Evolutionary conservation across 305 asterid species (phyloP).

Genomic region (Rubia peregrina): DNA sequence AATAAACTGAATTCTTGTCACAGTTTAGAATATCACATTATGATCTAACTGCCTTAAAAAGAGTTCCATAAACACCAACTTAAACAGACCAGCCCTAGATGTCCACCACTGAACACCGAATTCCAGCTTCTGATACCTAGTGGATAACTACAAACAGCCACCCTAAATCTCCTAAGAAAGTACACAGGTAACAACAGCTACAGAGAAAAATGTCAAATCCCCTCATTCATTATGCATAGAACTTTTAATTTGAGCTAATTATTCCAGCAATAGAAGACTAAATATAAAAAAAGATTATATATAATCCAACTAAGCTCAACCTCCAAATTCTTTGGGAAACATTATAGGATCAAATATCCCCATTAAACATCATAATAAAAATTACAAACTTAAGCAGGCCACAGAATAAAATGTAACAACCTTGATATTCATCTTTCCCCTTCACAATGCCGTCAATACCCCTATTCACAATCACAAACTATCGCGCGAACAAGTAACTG

Average conservation of each 20-base stretch:
- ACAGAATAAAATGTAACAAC: neutral
- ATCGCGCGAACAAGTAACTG: too few relatives aligned
- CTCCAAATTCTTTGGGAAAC: neutral
- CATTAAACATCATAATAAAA: neutral
- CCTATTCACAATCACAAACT: neutral
- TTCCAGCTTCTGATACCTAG: neutral
- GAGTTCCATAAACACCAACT: neutral
- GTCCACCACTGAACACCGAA: neutral
- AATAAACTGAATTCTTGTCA: neutral
- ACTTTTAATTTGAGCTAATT: neutral
- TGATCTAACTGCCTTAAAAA: neutral
- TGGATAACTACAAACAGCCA: neutral
- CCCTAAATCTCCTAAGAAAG: neutral
- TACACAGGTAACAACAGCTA: neutral
- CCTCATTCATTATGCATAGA: neutral
- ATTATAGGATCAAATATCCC: neutral
- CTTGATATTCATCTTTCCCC: neutral
- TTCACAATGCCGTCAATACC: too few relatives aligned
- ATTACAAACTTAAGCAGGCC: neutral
- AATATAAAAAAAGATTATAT: neutral
- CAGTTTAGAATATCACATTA: neutral
- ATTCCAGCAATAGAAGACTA: neutral
- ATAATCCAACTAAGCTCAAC: neutral
- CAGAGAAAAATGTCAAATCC: neutral
- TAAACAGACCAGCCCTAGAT: neutral